Conservation (phyloP, 805 yeast species). For the Candida maris region DNA sequence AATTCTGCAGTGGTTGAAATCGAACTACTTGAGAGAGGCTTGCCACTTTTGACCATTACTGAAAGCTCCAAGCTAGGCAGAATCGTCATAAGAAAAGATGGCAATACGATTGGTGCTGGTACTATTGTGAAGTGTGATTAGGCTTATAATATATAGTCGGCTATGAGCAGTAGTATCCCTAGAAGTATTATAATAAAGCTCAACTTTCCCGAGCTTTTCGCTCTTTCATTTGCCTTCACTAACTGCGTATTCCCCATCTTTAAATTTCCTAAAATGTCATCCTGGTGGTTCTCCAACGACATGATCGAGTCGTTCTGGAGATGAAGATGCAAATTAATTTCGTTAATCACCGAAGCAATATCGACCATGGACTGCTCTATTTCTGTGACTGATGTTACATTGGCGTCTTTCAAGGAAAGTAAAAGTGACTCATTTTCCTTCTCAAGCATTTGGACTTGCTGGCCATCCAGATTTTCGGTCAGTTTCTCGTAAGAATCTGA, state of each 20-base stretch:
- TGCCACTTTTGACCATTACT: slow-evolving; percentile 50
- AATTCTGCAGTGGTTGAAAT: slow-evolving; percentile 58
- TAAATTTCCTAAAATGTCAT: slow-evolving; percentile 61
- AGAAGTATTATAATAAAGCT: slow-evolving; percentile 51
- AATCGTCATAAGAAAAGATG: slow-evolving; percentile 66
- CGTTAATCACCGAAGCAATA: slow-evolving; percentile 70
- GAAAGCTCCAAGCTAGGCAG: slow-evolving; percentile 57
- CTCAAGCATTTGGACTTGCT: slow-evolving; percentile 55
- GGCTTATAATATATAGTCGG: slow-evolving; percentile 43
- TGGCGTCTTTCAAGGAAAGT: slow-evolving; percentile 53
- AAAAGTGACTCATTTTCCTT: slow-evolving; percentile 55
- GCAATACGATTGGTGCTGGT: slow-evolving; percentile 59
- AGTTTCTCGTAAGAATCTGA: slow-evolving; percentile 35
- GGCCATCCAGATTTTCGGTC: slow-evolving; percentile 32
- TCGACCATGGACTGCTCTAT: slow-evolving; percentile 65
- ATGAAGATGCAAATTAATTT: slow-evolving; percentile 67
- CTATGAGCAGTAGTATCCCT: slow-evolving; percentile 52
- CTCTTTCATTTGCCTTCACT: slow-evolving; percentile 61
- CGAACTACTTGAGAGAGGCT: slow-evolving; percentile 42
- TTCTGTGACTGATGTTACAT: slow-evolving; percentile 55
- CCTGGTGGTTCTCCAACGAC: slow-evolving; percentile 61
- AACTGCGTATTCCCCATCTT: slow-evolving; percentile 68
- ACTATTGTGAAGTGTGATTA: slow-evolving; percentile 13
- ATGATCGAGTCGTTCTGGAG: slow-evolving; percentile 70
- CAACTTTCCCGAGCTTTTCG: slow-evolving; percentile 58